A percentile compares a stretch with the other conserved stretches of the same genome.
These are phyloP conservation scores for Penicillium goetzii DNA, from an alignment of 495 filamentous ascomycete genomes.

Conservation along the genomic window DNA sequence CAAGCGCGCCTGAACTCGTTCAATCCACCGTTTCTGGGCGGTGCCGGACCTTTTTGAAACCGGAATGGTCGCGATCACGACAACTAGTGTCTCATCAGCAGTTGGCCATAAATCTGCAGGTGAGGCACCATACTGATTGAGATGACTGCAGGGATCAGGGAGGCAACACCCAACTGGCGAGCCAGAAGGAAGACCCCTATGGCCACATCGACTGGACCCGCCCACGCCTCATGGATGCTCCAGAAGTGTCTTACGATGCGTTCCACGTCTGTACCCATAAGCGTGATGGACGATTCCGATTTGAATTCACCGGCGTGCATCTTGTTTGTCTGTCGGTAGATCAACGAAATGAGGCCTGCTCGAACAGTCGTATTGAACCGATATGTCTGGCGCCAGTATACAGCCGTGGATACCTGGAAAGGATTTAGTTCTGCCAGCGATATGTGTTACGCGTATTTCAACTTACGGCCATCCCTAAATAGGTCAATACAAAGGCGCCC, in stretches of 20 bases:
- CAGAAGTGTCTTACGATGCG: conserved; percentile 39
- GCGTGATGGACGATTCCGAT: conserved; percentile 51
- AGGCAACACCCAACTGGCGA: conserved; percentile 50
- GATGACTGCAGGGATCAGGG: conserved; percentile 50
- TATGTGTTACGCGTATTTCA: background rate
- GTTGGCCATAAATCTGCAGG: background rate
- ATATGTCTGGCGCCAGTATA: conserved; percentile 56
- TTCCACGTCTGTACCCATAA: conserved; percentile 61
- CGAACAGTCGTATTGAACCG: conserved; percentile 56
- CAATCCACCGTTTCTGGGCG: conserved; percentile 41
- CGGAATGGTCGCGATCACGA: conserved; percentile 21
- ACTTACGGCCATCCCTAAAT: conserved; percentile 58
- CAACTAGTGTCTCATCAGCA: conserved; percentile 11
- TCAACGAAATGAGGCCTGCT: conserved; percentile 49
- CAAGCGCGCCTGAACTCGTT: conserved; percentile 40
- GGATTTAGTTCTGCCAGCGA: background rate
- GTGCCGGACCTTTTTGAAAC: conserved; percentile 17
- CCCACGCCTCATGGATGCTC: conserved; percentile 54
- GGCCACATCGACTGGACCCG: conserved; percentile 52
- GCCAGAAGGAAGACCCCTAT: conserved; percentile 58
- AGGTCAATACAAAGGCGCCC: conserved; percentile 58
- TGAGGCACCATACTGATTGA: conserved; percentile 40
- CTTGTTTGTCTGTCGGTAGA: conserved; percentile 37
- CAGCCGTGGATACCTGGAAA: conserved; percentile 40
- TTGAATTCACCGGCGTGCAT: conserved; percentile 28